Base-by-base conservation (phyloP, 352 stramenopile genomes). In the Pythium folliculosum region DNA sequence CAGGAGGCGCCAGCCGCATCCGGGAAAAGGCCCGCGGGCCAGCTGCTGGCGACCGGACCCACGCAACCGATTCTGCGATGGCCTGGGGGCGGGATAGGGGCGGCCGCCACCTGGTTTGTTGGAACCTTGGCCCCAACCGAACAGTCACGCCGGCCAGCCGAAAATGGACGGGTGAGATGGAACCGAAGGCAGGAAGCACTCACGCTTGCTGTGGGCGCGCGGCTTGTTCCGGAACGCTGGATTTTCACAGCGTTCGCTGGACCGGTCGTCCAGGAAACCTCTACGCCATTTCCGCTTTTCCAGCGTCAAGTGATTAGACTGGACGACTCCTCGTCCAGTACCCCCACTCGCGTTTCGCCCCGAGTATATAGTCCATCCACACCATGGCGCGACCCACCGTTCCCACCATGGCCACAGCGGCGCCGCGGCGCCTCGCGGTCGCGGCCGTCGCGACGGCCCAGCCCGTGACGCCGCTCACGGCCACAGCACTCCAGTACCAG, bases 401-500 rank as follows among this genome's bases (percentile, higher is more conserved):
- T 19, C 25, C 47, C 27, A 27, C n/a, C 13, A 57, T 57, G 19
- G 13, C 23, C 3, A 13, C 52, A 5, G 45, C 66, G 0, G 17
- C 35, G 4, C 40, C 6, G 30, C 60, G 51, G 1, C 62, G 62
- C 44, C 57, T 63, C 23, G 62, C 62, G 14, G 30, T 57, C 54
- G 25, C 54, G 35, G 25, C 56, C 43, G 55, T 62, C 38, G 35
- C 32, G 16, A 49, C 51, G 6, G 49, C 51, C 1, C 66, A 72
- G 52, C 66, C 66, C 30, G 66, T 72, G 21, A 68, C 66, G 3
- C 66, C 66, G 5, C 57, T 62, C 53, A 72, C 66, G 37, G 66
- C 60, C 59, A 65, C 66, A 0, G 66, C 54, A 5, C 56, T 72
- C 17, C 66, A 72, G 66, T 72, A 63, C 54, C 66, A 72, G 53